Evolutionary conservation across 208 protist species (phyloP), one percentile per base, ranked within the genome.

Genomic region (Trypanosomatidae sp.): DNA sequence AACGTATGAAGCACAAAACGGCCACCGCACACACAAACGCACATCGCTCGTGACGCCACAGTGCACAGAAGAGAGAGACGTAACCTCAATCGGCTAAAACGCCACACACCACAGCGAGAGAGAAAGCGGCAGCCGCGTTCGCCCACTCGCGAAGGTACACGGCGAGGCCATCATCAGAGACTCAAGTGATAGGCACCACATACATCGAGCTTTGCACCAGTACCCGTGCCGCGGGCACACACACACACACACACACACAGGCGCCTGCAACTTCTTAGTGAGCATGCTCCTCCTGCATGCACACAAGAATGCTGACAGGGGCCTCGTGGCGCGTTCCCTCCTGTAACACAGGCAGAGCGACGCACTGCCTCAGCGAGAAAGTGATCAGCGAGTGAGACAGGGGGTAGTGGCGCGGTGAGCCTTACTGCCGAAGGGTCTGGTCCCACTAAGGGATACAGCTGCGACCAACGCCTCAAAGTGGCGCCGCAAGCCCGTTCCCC

Each of bases 221-320:
- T 36, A 28, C 13, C 25, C 53, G 15, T 25, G 10, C 25, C 22
- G 53, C 53, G 28, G 53, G 25, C 25, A 33, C 10, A 36, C 53
- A 39, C 49, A 59, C 53, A 59, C 15, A 59, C 53, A 59, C 53
- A 59, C 53, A 59, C 53, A 36, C 53, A 59, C 53, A 59, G 15
- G 22, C 49, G 19, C 49, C 12, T 22, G 19, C 49, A 53, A 13
- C 49, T n/a, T 59, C n/a, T 36, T 13, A 6, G 28, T 59, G 55
- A 12, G 22, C 12, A 25, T 25, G 50, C 5, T 10, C 2, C 50
- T 25, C 25, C 52, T 8, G 13, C 10, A 3, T 19, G 58, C 33
- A 15, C 58, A 8, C 7, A n/a, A 41, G 15, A 15, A 9, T 41
- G 33, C 19, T 36, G 58, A 6, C 58, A n/a, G 17, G 5, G 33